Evolutionary conservation across 257 asterid species (phyloP).

Genomic region (Striga asiatica): DNA sequence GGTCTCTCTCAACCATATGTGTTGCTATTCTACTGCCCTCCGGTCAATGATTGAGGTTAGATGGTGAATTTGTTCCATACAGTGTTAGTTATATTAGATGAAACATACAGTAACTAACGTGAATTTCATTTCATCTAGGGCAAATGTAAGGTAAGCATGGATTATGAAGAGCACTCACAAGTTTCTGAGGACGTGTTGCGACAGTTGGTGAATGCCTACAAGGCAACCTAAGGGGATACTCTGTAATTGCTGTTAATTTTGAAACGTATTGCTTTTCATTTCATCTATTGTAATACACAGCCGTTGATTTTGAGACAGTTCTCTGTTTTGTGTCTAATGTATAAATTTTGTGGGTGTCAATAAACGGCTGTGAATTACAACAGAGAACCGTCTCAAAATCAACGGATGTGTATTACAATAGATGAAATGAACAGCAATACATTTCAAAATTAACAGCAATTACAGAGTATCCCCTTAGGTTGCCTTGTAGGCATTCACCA

Average conservation of each 20-base stretch:
- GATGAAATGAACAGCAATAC: no score
- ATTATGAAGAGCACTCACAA: slow-evolving; percentile 68
- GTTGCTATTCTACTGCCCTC: slow-evolving; percentile 89
- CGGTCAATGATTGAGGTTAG: slow-evolving; percentile 99
- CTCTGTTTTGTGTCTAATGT: no score
- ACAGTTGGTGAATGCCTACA: slow-evolving; percentile 60
- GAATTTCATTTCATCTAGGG: slow-evolving; percentile 39
- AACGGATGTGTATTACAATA: no score
- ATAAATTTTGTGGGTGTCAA: no score
- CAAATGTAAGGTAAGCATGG: slow-evolving; percentile 99
- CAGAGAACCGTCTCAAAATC: no score
- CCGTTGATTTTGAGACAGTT: no score
- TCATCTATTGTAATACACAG: no score
- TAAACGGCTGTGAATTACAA: no score
- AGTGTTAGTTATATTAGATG: background rate
- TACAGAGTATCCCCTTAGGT: slow-evolving; percentile 22
- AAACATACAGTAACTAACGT: background rate
- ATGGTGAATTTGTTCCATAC: background rate
- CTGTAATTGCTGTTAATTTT: no score
- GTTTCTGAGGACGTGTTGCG: slow-evolving; percentile 80
- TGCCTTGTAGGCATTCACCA: slow-evolving; percentile 58
- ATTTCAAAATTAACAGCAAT: no score
- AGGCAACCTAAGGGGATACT: slow-evolving; percentile 34
- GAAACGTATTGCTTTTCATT: no score
- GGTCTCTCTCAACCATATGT: slow-evolving; percentile 99